Evolutionary conservation across 805 yeast genomes (phyloP), one percentile per base, ranked within the genome.

Genomic region (Torulaspora gathmanii): DNA sequence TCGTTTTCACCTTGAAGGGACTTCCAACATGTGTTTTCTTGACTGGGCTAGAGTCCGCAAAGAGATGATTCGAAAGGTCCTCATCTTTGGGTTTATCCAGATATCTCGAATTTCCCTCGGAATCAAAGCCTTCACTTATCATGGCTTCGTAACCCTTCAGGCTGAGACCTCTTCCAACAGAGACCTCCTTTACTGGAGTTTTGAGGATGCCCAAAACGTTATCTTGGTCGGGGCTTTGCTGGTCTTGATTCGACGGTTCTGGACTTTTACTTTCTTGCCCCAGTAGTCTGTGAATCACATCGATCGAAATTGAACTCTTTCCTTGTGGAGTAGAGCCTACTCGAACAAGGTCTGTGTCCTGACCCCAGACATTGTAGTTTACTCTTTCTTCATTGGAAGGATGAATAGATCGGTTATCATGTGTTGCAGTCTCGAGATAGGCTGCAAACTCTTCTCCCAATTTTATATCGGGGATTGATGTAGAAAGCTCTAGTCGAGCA

Each of bases 1-100:
- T 50, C 4, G 52, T 37, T 22, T 47, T 45, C 5, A 59, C 58
- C 43, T 59, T 62, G 33, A 62, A 62, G 2, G 66, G 66, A 41
- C 65, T 62, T 12, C 49, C 47, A 22, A 58, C 52, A 42, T 60
- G 65, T n/a, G 49, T 44, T 19, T 30, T 30, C 28, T 49, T 31
- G 13, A 36, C 36, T 12, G 54, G 57, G 33, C 55, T 49, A 3
- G 51, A 46, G 4, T 19, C 41, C 9, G 22, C 19, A 31, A 15
- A 11, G 34, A 31, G 34, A 16, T 9, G 16, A 22, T 7, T 16
- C 3, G n/a, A 20, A 5, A 16, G 17, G 19, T 44, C 44, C 17
- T 36, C 33, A 9, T 15, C 37, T 28, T 30, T 20, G 11, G 35
- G 43, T 12, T 44, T 37, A n/a, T 37, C 31, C 13, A 41, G 34